These are phyloP conservation scores for Aureobasidium musti DNA, from an alignment of 2,329 filamentous ascomycete genomes.

Conservation along the genomic window DNA sequence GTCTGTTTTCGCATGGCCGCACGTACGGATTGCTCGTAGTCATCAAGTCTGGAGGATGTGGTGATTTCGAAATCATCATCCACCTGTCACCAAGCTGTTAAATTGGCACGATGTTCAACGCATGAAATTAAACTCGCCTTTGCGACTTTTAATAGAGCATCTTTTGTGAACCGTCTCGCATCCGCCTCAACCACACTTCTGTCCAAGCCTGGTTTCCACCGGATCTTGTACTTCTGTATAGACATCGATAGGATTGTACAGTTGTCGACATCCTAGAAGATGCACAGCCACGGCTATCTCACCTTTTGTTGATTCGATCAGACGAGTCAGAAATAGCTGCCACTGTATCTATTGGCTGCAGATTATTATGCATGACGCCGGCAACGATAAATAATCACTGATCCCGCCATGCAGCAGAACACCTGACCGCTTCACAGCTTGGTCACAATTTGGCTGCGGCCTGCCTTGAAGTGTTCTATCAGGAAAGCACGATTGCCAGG, in stretches of 20 bases:
- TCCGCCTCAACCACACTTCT: background rate
- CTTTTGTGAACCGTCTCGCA: background rate
- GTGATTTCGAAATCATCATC: background rate
- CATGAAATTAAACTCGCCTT: background rate
- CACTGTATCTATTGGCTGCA: background rate
- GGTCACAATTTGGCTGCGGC: background rate
- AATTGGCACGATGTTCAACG: background rate
- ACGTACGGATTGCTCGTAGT: background rate
- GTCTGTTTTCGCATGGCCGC: background rate
- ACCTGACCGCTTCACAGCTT: background rate
- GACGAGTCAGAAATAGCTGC: background rate
- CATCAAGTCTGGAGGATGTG: background rate
- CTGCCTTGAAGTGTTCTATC: too few relatives aligned
- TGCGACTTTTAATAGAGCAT: background rate
- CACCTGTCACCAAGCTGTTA: background rate
- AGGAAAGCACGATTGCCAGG: background rate
- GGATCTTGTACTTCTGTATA: background rate
- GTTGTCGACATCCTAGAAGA: background rate
- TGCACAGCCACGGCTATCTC: background rate
- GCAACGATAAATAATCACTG: background rate
- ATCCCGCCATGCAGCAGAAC: background rate
- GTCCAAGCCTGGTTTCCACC: background rate
- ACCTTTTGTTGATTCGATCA: background rate
- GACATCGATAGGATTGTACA: background rate
- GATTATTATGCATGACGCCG: background rate